A percentile compares a stretch with the other conserved stretches of the same genome.
phyloP scores from a whole-genome alignment of 768 basidiomycete genomes.

The Pholiota microspora region DNA sequence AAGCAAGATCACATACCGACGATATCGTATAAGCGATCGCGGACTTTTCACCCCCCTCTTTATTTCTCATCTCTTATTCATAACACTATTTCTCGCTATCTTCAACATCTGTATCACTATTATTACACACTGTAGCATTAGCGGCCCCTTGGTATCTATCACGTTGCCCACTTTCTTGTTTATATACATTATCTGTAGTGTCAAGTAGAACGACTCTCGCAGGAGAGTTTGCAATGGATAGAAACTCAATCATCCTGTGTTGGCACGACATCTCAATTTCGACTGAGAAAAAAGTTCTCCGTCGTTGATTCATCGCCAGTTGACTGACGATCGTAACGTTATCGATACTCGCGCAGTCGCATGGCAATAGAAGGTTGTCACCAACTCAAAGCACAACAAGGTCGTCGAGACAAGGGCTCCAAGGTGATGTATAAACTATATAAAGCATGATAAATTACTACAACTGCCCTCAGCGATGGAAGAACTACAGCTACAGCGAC shows the following conservation, averaged over 20 bases:
- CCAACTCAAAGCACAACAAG: too few species aligned
- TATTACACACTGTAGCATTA: slow-evolving; percentile 5
- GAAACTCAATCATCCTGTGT: slow-evolving; percentile 7
- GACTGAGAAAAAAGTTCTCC: too few species aligned
- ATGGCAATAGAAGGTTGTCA: too few species aligned
- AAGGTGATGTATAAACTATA: too few species aligned
- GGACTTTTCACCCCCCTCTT: background rate
- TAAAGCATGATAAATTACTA: too few species aligned
- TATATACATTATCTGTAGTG: slow-evolving; percentile 3
- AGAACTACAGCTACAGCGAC: too few species aligned
- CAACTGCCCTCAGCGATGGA: too few species aligned
- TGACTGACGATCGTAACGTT: too few species aligned
- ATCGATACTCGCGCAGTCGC: too few species aligned
- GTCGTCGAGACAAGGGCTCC: too few species aligned
- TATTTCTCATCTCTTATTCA: slow-evolving; percentile 5
- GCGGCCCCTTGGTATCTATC: background rate
- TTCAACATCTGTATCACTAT: background rate
- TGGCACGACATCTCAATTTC: too few species aligned
- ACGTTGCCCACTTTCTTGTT: background rate
- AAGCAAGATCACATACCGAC: slow-evolving; percentile 20
- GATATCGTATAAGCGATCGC: slow-evolving; percentile 21
- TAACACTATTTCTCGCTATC: background rate
- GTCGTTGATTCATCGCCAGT: too few species aligned
- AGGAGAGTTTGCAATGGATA: slow-evolving; percentile 3
- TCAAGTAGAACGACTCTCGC: background rate